phyloP scores from a whole-genome alignment of 768 basidiomycete genomes.

The Rhodosporidiobolus odoratus region DNA sequence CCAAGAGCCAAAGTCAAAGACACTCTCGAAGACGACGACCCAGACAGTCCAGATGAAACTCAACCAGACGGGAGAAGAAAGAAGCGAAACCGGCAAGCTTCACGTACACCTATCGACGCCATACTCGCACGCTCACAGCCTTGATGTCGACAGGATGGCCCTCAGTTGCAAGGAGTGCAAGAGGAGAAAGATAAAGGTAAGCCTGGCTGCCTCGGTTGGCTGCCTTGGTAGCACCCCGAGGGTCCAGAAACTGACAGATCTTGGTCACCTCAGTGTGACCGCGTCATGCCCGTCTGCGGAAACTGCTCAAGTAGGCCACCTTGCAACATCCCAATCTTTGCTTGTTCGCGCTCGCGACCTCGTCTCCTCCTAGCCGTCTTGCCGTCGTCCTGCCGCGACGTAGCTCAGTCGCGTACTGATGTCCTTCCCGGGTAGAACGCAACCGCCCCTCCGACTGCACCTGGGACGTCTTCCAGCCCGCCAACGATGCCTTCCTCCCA shows the following conservation, averaged over 20 bases:
- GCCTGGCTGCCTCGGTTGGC: too few species aligned
- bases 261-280: slow-evolving; percentile 14
- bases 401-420: not conserved
- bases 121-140: fast-evolving
- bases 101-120: not conserved
- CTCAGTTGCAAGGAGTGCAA: slow-evolving; percentile 35
- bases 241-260: not conserved
- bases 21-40: not conserved
- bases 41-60: not conserved
- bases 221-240: not conserved
- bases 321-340: not conserved
- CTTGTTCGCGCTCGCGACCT: too few species aligned
- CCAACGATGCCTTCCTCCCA: slow-evolving; percentile 31
- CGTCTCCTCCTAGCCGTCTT: not conserved
- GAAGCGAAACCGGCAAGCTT: slow-evolving; percentile 21
- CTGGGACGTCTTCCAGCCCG: slow-evolving; percentile 34
- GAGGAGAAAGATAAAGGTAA: slow-evolving; percentile 33
- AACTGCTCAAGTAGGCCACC: slow-evolving; percentile 21
- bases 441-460: slow-evolving; percentile 20
- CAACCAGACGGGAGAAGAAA: not conserved
- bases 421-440: slow-evolving; percentile 4
- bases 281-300: slow-evolving; percentile 33
- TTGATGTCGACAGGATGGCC: slow-evolving; percentile 19
- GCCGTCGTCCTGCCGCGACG: not conserved
- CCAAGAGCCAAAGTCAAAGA: slow-evolving; percentile 6